Conservation (phyloP, 768 basidiomycete genomes). For the Boletus huronensis region DNA sequence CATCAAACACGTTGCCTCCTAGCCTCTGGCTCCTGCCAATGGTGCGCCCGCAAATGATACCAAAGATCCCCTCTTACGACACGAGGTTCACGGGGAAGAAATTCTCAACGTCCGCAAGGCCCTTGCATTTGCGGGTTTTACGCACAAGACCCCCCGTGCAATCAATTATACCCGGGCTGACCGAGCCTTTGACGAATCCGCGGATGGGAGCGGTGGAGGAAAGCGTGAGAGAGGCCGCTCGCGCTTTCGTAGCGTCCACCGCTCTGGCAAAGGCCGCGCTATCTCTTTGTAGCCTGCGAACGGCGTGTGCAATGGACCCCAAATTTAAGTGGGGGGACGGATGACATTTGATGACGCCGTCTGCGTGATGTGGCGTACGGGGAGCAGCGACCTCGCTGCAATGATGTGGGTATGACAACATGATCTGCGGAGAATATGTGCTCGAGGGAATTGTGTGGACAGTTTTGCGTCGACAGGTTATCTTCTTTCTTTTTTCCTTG, state of each 20-base stretch:
- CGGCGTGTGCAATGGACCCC: conserved; percentile 29
- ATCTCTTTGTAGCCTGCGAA: conserved; percentile 67
- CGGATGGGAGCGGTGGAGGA: conserved; percentile 47
- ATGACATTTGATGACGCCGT: conserved; percentile 28
- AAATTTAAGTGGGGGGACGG: conserved; percentile 17
- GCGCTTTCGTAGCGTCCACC: conserved; percentile 56
- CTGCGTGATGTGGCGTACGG: conserved; percentile 30
- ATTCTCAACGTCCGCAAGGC: conserved; percentile 90
- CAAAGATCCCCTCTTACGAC: conserved; percentile 82
- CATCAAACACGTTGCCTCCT: conserved; percentile 32
- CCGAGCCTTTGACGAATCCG: conserved; percentile 60
- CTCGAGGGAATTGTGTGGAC: conserved; percentile 6
- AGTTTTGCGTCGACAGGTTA: background rate
- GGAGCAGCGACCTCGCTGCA: conserved; percentile 29
- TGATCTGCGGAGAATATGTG: conserved; percentile 28
- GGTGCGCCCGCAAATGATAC: conserved; percentile 82
- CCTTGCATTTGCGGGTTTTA: conserved; percentile 87
- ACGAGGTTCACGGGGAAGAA: conserved; percentile 81
- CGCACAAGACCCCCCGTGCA: conserved; percentile 81
- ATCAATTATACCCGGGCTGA: conserved; percentile 76
- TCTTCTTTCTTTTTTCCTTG: conserved; percentile 3
- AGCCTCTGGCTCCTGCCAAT: conserved; percentile 89
- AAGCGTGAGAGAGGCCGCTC: conserved; percentile 61
- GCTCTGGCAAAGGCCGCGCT: conserved; percentile 69
- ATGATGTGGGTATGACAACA: conserved; percentile 31